A percentile compares a stretch with the other conserved stretches of the same genome.
These are phyloP conservation scores for Talaromyces nanjingensis DNA, from an alignment of 495 filamentous ascomycete genomes.

Conservation along the genomic window DNA sequence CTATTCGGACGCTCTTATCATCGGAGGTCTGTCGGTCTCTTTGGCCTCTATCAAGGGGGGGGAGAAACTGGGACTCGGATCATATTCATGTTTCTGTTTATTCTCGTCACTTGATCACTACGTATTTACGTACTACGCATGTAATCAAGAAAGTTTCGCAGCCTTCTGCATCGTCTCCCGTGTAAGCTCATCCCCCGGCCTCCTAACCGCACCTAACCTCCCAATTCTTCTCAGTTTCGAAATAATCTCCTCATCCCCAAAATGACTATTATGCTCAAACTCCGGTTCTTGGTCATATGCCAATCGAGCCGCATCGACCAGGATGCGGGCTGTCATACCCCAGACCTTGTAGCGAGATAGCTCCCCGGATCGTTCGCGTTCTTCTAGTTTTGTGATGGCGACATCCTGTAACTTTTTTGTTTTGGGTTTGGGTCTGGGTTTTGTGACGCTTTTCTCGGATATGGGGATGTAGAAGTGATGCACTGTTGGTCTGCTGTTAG, in stretches of 20 bases:
- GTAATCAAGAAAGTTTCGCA: slow-evolving; percentile 39
- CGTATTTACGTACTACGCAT: neutral
- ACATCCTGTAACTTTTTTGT: slow-evolving; percentile 13
- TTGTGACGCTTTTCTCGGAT: slow-evolving; percentile 50
- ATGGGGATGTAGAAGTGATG: slow-evolving; percentile 87
- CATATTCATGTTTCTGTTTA: neutral
- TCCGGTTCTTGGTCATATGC: slow-evolving; percentile 76
- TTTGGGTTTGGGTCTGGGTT: slow-evolving; percentile 41
- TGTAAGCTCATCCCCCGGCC: slow-evolving; percentile 44
- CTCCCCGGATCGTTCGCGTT: slow-evolving; percentile 32
- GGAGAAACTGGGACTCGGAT: neutral
- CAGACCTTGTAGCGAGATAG: slow-evolving; percentile 68
- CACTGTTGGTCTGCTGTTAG: slow-evolving; percentile 32
- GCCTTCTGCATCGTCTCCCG: slow-evolving; percentile 51
- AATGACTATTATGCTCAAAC: slow-evolving; percentile 73
- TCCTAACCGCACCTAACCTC: slow-evolving; percentile 31
- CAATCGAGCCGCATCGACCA: slow-evolving; percentile 78
- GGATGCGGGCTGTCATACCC: slow-evolving; percentile 84
- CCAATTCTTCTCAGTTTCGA: slow-evolving; percentile 52
- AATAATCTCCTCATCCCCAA: slow-evolving; percentile 77
- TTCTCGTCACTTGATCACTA: neutral
- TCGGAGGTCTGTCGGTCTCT: neutral
- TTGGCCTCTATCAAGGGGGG: neutral
- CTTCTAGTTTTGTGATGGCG: slow-evolving; percentile 30
- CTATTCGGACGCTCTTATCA: neutral